These are phyloP conservation scores for Aphanomyces invadans DNA, from an alignment of 352 stramenopile genomes.

Conservation along the genomic window DNA sequence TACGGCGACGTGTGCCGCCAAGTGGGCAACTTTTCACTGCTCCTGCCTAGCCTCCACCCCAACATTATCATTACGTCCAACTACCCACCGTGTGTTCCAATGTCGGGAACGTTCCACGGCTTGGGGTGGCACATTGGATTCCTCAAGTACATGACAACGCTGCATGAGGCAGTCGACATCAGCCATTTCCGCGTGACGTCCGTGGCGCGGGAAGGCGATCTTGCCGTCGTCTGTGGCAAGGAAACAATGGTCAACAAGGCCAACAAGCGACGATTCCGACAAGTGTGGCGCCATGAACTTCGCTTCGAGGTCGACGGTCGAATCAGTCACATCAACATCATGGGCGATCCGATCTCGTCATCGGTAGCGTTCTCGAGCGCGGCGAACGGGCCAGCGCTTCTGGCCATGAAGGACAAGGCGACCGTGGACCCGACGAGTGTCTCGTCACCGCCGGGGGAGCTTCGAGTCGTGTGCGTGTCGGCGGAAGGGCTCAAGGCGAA, in stretches of 20 bases:
- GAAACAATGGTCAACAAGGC: constrained; percentile 62
- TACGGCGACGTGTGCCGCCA: constrained; percentile 64
- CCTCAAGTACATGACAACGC: constrained; percentile 60
- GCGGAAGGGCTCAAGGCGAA: constrained; percentile 46
- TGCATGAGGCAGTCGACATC: constrained; percentile 64
- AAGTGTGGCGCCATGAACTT: constrained; percentile 78
- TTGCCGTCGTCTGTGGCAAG: constrained; percentile 68
- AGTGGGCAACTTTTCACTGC: constrained; percentile 69
- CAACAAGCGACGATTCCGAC: constrained; percentile 66
- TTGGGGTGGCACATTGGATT: constrained; percentile 25
- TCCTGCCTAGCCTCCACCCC: constrained; percentile 69
- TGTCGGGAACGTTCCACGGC: constrained; percentile 18
- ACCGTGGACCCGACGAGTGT: constrained; percentile 35
- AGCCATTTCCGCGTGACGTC: constrained; percentile 61
- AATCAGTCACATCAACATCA: constrained; percentile 79
- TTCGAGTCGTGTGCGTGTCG: constrained; percentile 74
- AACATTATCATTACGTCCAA: constrained; percentile 73
- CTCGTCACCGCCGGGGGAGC: constrained; percentile 66
- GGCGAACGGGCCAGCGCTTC: constrained; percentile 45
- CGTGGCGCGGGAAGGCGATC: constrained; percentile 55
- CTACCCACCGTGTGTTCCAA: constrained; percentile 64
- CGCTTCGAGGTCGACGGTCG: constrained; percentile 70
- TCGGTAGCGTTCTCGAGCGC: constrained; percentile 66
- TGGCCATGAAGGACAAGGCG: constrained; percentile 48
- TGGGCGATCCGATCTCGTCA: constrained; percentile 71